Evolutionary conservation across 768 basidiomycete genomes (phyloP).

Genomic region (Russula vinacea): DNA sequence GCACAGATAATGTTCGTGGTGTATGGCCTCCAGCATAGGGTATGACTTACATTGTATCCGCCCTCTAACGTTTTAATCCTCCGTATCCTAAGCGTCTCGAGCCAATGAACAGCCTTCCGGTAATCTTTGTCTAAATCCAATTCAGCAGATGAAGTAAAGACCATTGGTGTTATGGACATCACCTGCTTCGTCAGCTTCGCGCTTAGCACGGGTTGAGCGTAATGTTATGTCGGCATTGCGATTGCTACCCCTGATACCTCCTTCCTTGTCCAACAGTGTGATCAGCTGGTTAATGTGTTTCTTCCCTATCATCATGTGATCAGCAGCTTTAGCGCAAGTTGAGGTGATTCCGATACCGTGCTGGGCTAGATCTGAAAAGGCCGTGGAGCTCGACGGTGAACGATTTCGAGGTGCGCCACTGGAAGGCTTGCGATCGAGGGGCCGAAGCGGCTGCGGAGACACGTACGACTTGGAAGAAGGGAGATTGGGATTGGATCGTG

Average conservation of each 20-base stretch:
- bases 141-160: slow-evolving; percentile 10
- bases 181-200: slow-evolving; percentile 92
- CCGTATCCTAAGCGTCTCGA: slow-evolving; percentile 84
- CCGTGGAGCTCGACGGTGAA: slow-evolving; percentile 76
- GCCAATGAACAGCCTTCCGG: slow-evolving; percentile 82
- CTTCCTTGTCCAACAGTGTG: slow-evolving; percentile 72
- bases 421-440: slow-evolving; percentile 72
- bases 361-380: slow-evolving; percentile 84
- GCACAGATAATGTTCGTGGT: slow-evolving; percentile 12
- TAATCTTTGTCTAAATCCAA: slow-evolving; percentile 74
- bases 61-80: slow-evolving; percentile 78
- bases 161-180: slow-evolving; percentile 28
- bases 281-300: slow-evolving; percentile 83
- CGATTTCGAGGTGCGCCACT: slow-evolving; percentile 61
- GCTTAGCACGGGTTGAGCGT: slow-evolving; percentile 74
- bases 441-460: slow-evolving; percentile 69
- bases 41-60: slow-evolving; percentile 63
- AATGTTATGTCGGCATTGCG: slow-evolving; percentile 63
- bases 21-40: background rate
- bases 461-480: slow-evolving; percentile 52
- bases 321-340: slow-evolving; percentile 1
- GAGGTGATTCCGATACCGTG: slow-evolving; percentile 50
- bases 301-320: slow-evolving; percentile 53
- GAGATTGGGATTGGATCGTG: slow-evolving; percentile 47
- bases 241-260: slow-evolving; percentile 53